Evolutionary conservation across 768 basidiomycete genomes (phyloP).

Genomic region (Zangia roseola): DNA sequence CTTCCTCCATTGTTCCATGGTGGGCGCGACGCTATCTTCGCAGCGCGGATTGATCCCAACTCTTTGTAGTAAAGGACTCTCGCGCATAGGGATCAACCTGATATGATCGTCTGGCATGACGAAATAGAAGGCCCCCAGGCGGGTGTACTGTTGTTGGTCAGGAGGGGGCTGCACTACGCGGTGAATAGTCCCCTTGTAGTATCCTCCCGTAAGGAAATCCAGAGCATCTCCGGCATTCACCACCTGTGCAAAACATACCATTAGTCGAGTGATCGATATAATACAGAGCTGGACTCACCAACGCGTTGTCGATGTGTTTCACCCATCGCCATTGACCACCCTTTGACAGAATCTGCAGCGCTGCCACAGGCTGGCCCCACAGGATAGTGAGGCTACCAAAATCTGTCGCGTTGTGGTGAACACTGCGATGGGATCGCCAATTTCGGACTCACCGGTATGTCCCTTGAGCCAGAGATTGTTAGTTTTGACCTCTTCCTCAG

Average conservation of each 20-base stretch:
- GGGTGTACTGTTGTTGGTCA: conserved; percentile 48
- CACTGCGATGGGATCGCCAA: too few relatives aligned
- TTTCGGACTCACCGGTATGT: conserved; percentile 44
- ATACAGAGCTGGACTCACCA: conserved; percentile 35
- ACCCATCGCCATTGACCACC: conserved; percentile 60
- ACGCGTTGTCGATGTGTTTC: conserved; percentile 54
- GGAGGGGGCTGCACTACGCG: conserved; percentile 58
- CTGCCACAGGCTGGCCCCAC: conserved; percentile 61
- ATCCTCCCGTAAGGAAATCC: conserved; percentile 61
- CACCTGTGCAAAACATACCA: conserved; percentile 35
- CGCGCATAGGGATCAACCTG: conserved; percentile 42
- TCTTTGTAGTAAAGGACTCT: conserved; percentile 50
- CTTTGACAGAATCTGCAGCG: conserved; percentile 51
- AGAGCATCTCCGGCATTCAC: conserved; percentile 61
- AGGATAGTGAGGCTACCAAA: conserved; percentile 56
- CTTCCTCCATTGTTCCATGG: conserved; percentile 52
- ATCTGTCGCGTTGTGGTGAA: conserved; percentile 31
- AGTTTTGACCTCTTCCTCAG: conserved; percentile 49
- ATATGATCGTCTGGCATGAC: conserved; percentile 49
- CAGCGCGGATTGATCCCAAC: conserved; percentile 40
- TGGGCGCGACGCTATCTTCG: conserved; percentile 44
- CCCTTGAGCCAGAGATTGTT: conserved; percentile 62
- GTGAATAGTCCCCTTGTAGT: conserved; percentile 58
- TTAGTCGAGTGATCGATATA: background rate
- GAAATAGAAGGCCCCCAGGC: conserved; percentile 63